Evolutionary conservation across 805 yeast genomes (phyloP).

Genomic region (Candida ipomoeae): DNA sequence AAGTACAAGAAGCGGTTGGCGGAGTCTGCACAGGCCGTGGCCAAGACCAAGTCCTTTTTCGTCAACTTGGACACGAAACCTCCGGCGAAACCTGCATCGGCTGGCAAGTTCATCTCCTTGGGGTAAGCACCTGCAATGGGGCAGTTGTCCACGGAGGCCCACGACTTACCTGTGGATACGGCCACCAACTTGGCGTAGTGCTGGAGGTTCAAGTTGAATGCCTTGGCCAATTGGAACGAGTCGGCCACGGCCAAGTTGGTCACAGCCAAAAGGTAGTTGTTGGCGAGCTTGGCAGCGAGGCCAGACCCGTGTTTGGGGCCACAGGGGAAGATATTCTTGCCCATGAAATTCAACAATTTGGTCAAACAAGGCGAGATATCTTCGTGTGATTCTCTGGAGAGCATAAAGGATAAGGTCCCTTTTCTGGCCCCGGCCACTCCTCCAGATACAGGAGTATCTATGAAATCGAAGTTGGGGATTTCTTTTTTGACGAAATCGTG

Average conservation of each 20-base stretch:
- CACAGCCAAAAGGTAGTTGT: slow-evolving; percentile 50
- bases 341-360: slow-evolving; percentile 39
- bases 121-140: slow-evolving; percentile 49
- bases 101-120: slow-evolving; percentile 37
- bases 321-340: slow-evolving; percentile 45
- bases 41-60: slow-evolving; percentile 42
- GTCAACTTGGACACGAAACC: slow-evolving; percentile 49
- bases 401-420: slow-evolving; percentile 51
- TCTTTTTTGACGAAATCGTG: slow-evolving; percentile 31
- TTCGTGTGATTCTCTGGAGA: slow-evolving; percentile 33
- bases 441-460: slow-evolving; percentile 56
- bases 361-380: slow-evolving; percentile 30
- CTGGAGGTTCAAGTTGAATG: slow-evolving; percentile 45
- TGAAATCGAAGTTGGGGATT: slow-evolving; percentile 39
- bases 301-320: slow-evolving; percentile 49
- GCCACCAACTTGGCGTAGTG: slow-evolving; percentile 47
- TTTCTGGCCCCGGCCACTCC: slow-evolving; percentile 53
- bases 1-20: slow-evolving; percentile 32
- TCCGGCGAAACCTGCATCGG: slow-evolving; percentile 42
- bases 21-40: slow-evolving; percentile 34
- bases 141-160: slow-evolving; percentile 54
- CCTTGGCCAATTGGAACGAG: slow-evolving; percentile 49
- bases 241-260: slow-evolving; percentile 53
- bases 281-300: slow-evolving; percentile 51
- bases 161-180: slow-evolving; percentile 49